Percentiles rank a stretch among this genome's conserved stretches.
Conservation (phyloP, 2,329 filamentous ascomycete species). For the Neofusicoccum sp. region DNA sequence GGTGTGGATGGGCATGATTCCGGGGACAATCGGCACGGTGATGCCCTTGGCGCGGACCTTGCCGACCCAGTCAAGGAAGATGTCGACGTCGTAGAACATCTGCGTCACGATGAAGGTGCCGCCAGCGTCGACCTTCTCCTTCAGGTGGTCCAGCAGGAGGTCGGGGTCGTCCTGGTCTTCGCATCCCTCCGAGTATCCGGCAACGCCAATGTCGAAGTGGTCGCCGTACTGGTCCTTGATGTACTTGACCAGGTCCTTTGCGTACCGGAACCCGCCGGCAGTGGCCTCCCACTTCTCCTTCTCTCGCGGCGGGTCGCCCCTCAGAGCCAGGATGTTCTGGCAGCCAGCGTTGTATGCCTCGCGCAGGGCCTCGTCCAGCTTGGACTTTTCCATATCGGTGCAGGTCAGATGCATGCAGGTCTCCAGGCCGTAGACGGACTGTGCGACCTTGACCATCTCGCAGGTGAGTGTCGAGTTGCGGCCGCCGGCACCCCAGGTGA, state of each 20-base stretch:
- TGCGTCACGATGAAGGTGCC: conserved; percentile 94
- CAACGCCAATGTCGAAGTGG: conserved; percentile 93
- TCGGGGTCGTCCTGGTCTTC: conserved; percentile 91
- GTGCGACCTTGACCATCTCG: conserved; percentile 96
- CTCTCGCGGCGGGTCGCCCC: conserved; percentile 90
- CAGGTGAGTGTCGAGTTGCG: conserved; percentile 87
- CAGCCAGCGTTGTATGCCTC: conserved; percentile 92
- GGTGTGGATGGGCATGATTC: conserved; percentile 92
- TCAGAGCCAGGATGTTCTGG: conserved; percentile 92
- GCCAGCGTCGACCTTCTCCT: conserved; percentile 94
- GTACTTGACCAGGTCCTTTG: conserved; percentile 83
- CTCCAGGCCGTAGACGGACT: conserved; percentile 92
- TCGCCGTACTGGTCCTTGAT: conserved; percentile 76
- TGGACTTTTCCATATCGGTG: conserved; percentile 93
- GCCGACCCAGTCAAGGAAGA: conserved; percentile 86
- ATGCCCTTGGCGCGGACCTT: conserved; percentile 86
- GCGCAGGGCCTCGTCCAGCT: conserved; percentile 83
- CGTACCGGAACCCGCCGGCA: conserved; percentile 85
- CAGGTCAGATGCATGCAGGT: conserved; percentile 99
- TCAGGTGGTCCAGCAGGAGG: conserved; percentile 81
- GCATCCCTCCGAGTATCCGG: conserved; percentile 91
- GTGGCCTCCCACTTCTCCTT: conserved; percentile 90
- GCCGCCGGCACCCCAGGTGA: conserved; percentile 97
- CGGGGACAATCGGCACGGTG: conserved; percentile 76
- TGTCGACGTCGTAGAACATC: conserved; percentile 99